Evolutionary conservation across 257 asterid genomes (phyloP).

Genomic region (Dorcoceras hygrometricum): DNA sequence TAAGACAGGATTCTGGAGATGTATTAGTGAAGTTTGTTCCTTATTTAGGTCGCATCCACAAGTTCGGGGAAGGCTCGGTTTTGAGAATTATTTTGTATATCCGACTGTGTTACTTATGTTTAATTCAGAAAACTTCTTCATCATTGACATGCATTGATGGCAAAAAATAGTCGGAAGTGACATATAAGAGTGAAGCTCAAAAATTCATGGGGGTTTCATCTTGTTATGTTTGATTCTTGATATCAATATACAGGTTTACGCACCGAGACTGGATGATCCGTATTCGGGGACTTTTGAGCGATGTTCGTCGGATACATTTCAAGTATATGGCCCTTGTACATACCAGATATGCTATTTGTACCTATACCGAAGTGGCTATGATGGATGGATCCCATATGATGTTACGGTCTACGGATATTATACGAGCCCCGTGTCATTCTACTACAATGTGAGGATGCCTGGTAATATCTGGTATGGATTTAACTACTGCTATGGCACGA

Average conservation of each 20-base stretch:
- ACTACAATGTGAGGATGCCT: constrained; percentile 67
- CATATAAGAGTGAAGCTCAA: not conserved
- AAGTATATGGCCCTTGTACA: constrained; percentile 75
- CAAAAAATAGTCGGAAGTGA: not conserved
- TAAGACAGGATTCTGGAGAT: too few species aligned
- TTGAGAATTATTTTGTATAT: not conserved
- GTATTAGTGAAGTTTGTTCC: too few species aligned
- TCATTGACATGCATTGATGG: not conserved
- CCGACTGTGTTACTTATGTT: too few species aligned
- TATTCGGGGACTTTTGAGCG: constrained; percentile 61
- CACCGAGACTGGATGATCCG: constrained; percentile 81
- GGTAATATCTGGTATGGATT: constrained; percentile 69
- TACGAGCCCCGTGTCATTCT: constrained; percentile 47
- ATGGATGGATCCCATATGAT: constrained; percentile 87
- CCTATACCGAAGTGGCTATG: constrained; percentile 84
- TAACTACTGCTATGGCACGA: constrained; percentile 45
- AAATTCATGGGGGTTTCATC: not conserved
- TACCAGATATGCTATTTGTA: constrained; percentile 84
- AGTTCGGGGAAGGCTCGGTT: not conserved
- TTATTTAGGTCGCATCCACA: not conserved
- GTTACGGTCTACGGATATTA: constrained; percentile 62
- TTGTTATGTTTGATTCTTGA: not conserved
- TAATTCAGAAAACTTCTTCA: not conserved
- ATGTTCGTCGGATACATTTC: constrained; percentile 74
- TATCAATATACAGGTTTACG: constrained; percentile 56